Evolutionary conservation across 2,329 filamentous ascomycete species (phyloP), one percentile per base, ranked within the genome.

Genomic region (Trichophyton mentagrophytes): DNA sequence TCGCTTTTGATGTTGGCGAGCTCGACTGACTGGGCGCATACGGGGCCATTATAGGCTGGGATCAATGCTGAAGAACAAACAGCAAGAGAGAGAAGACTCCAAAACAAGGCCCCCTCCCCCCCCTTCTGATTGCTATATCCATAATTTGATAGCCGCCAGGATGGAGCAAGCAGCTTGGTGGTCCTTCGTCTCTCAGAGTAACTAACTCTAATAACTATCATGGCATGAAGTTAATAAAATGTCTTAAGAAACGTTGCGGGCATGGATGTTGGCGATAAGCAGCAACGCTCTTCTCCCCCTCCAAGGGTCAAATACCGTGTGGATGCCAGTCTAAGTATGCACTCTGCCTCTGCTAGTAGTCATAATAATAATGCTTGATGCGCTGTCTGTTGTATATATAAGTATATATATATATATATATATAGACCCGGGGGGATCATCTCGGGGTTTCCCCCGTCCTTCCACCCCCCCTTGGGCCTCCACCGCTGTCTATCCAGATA

Each of bases 221-320:
- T 38, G 33, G 51, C 51, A n/a, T 7, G 51, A 55, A 36, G 51
- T 55, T 55, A 33, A 22, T 33, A 20, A n/a, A 20, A 44, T 44
- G n/a, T 33, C 51, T 36, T 55, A 33, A 55, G 51, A 55, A 55
- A 55, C 51, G 51, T 55, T 55, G 51, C 9, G 25, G 17, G 13
- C 51, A 55, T 55, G 51, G 51, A 55, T 55, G 51, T 27, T 20
- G 44, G 20, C 44, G 44, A 47, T 47, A 47, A 51, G 46, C 46
- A 51, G 46, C 46, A 47, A 20, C 20, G 25, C 51, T 55, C 15
- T 25, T 27, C 51, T 55, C 51, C n/a, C 51, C 51, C 27, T 17
- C 27, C 47, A 44, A 20, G 42, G 42, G 17, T n/a, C 42, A 46
- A 38, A 47, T 25, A 47, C 44, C 44, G 44, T 22, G 44, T 47